phyloP scores from a whole-genome alignment of 2,329 filamentous ascomycete species.

The Incumbomyces lentus region DNA sequence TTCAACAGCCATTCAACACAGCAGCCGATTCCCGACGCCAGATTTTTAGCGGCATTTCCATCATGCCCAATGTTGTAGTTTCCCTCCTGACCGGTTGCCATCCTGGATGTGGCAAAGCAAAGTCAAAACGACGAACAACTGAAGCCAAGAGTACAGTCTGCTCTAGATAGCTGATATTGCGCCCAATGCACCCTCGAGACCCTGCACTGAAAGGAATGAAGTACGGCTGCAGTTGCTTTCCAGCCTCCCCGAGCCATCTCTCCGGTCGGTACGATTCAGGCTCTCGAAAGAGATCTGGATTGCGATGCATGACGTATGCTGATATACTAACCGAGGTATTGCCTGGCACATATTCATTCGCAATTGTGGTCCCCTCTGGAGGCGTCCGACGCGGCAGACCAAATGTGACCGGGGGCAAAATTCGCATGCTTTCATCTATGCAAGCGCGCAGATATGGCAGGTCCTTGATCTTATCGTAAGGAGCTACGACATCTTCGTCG shows the following conservation, averaged over 20 bases:
- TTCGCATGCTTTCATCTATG: conserved; percentile 40
- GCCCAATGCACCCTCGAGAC: conserved; percentile 32
- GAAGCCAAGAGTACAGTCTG: conserved; percentile 36
- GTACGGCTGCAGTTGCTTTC: conserved; percentile 11
- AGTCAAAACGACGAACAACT: conserved; percentile 22
- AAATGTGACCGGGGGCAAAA: conserved; percentile 35
- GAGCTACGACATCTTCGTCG: conserved; percentile 31
- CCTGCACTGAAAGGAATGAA: conserved; percentile 29
- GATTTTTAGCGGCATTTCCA: not conserved
- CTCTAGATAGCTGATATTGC: conserved; percentile 37
- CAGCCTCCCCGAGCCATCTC: conserved; percentile 10
- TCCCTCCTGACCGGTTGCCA: not conserved
- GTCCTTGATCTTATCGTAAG: conserved; percentile 42
- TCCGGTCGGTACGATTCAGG: conserved; percentile 29
- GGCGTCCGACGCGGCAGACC: conserved; percentile 38
- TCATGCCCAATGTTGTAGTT: not conserved
- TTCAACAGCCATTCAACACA: too few species aligned
- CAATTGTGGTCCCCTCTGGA: conserved; percentile 32
- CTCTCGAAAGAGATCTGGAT: conserved; percentile 29
- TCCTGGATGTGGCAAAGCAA: not conserved
- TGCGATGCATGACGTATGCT: conserved; percentile 30
- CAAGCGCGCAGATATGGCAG: conserved; percentile 44
- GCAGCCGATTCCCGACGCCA: not conserved
- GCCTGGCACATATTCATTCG: conserved; percentile 37
- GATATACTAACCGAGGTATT: conserved; percentile 37